These are phyloP conservation scores for Talaromyces verruculosus DNA, from an alignment of 2,329 filamentous ascomycete genomes.

Conservation along the genomic window DNA sequence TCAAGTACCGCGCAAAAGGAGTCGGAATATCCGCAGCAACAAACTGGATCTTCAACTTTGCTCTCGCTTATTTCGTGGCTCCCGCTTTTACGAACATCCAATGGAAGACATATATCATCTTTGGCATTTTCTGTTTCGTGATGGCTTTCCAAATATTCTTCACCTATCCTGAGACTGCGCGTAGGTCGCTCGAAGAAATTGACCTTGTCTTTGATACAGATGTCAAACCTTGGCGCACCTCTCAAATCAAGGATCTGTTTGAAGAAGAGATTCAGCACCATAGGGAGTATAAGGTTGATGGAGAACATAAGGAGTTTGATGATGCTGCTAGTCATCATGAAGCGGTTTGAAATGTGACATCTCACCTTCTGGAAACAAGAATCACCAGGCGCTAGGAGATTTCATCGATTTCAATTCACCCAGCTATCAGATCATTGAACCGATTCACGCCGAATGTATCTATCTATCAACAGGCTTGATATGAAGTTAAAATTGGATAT, in stretches of 20 bases:
- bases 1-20: conserved; percentile 64
- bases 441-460: background rate
- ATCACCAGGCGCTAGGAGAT: background rate
- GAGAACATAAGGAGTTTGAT: background rate
- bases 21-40: conserved; percentile 60
- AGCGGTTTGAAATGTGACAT: background rate
- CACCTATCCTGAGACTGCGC: conserved; percentile 66
- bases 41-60: conserved; percentile 65
- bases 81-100: conserved; percentile 59
- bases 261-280: conserved; percentile 30
- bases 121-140: conserved; percentile 68
- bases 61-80: conserved; percentile 56
- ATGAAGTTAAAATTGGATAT: background rate
- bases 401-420: background rate
- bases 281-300: background rate
- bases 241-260: conserved; percentile 28
- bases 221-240: conserved; percentile 35
- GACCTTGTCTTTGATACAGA: conserved; percentile 62
- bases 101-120: conserved; percentile 42
- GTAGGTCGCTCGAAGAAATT: conserved; percentile 73
- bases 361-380: background rate
- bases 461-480: background rate
- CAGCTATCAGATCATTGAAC: background rate
- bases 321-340: conserved; percentile 1
- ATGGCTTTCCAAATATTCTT: conserved; percentile 70